Evolutionary conservation across 768 basidiomycete species (phyloP), one percentile per base, ranked within the genome.

Genomic region (Tricholoma bakamatsutake): DNA sequence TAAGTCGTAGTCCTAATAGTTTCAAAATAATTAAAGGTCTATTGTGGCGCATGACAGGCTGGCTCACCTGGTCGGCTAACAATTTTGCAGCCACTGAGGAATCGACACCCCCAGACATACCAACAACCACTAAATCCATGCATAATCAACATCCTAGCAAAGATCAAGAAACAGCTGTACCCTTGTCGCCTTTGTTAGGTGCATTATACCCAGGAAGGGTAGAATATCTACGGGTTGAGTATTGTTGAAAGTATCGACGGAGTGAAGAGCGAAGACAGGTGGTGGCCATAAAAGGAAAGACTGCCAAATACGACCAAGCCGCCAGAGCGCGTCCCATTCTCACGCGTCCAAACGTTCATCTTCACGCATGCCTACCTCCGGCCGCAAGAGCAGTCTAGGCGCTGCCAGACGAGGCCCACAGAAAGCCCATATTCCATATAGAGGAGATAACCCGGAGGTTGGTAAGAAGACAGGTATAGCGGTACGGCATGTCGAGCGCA

Each of bases 51-150:
- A n/a, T 7, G 17, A 39, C n/a, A 15, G 40, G 12, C 28, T 4
- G 35, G 67, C 70, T 56, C 15, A 88, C 91, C 66, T 87, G 71
- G 43, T 86, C 79, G 12, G 85, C 76, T 18, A 97, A 73, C 8
- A 97, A 71, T 56, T 79, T 76, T n/a, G 94, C 90, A 1, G 90
- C 75, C 10, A 96, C 92, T 2, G 91, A 93, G 4, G 93, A 96
- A 67, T 98, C 95, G 11, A 98, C 94, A 3, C 95, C 95, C 27
- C 95, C 95, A 0, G 92, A 95, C 90, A 97, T 94, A 18, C 90
- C 93, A 7, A 96, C 82, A 5, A 90, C 82, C 47, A 98, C 94
- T 94, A 59, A 40, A 47, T 18, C 9, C 40, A 28, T 33, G n/a
- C 11, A 35, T 28, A 8, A 49, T 34, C 21, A 15, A n/a, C 40